Evolutionary conservation across 2,329 filamentous ascomycete species (phyloP).

Genomic region (Trematosphaeria pertusa): DNA sequence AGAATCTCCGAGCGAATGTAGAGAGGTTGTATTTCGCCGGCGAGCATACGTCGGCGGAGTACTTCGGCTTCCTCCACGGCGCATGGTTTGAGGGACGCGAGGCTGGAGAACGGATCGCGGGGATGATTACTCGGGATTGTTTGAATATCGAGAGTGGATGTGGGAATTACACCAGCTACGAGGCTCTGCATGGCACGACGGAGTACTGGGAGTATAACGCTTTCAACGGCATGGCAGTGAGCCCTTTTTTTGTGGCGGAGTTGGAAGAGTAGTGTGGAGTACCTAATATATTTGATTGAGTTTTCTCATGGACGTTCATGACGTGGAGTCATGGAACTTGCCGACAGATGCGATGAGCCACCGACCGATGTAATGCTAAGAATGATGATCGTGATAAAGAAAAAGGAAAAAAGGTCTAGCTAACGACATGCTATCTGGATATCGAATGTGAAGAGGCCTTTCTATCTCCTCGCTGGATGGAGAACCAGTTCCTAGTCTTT

Average conservation of each 20-base stretch:
- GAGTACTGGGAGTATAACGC: conserved; percentile 34
- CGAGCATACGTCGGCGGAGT: conserved; percentile 67
- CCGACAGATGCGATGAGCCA: no score
- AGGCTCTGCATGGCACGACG: conserved; percentile 41
- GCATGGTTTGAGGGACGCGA: conserved; percentile 47
- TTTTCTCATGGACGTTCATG: no score
- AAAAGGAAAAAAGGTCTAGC: no score
- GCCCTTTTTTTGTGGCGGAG: conserved; percentile 32
- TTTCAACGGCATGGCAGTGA: conserved; percentile 38
- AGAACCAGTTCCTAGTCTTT: no score
- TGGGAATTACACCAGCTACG: conserved; percentile 36
- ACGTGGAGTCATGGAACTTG: no score
- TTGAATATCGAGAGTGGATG: conserved; percentile 32
- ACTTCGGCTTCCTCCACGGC: conserved; percentile 69
- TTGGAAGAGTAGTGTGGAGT: neutral
- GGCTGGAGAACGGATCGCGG: conserved; percentile 40
- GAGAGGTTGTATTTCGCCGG: conserved; percentile 69
- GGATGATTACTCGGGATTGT: conserved; percentile 32
- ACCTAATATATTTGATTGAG: neutral
- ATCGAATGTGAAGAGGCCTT: no score
- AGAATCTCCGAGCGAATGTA: conserved; percentile 72
- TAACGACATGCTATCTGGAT: no score
- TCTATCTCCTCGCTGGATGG: no score
- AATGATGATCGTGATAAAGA: no score
- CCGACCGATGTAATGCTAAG: no score